Percentiles rank a stretch among this genome's conserved stretches.
phyloP scores from a whole-genome alignment of 2,329 filamentous ascomycete species.

The Pseudopithomyces chartarum region DNA sequence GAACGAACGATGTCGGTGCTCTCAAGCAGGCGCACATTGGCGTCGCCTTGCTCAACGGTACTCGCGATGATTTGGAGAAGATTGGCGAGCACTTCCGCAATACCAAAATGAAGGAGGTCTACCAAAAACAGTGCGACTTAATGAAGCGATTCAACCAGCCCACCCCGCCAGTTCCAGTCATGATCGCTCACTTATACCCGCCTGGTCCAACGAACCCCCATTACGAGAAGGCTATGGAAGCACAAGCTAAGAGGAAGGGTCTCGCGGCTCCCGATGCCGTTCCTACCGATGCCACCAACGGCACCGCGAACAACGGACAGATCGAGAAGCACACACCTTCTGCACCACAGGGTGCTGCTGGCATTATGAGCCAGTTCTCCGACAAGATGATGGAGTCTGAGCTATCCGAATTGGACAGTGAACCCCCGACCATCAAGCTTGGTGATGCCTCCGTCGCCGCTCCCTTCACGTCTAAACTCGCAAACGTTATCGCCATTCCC shows the following conservation, averaged over 20 bases:
- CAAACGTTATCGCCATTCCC: slow-evolving; percentile 94
- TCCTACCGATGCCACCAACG: slow-evolving; percentile 45
- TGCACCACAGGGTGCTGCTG: slow-evolving; percentile 65
- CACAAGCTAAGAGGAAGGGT: slow-evolving; percentile 81
- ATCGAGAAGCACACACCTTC: slow-evolving; percentile 38
- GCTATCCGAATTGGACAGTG: slow-evolving; percentile 72
- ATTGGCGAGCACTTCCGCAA: slow-evolving; percentile 94
- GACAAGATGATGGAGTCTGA: slow-evolving; percentile 88
- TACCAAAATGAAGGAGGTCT: slow-evolving; percentile 97
- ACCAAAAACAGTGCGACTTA: slow-evolving; percentile 90
- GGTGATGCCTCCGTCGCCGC: slow-evolving; percentile 97
- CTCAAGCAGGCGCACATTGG: slow-evolving; percentile 98
- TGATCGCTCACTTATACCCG: slow-evolving; percentile 94
- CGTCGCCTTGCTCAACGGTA: slow-evolving; percentile 93
- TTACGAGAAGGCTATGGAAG: slow-evolving; percentile 87
- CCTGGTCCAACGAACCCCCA: slow-evolving; percentile 91
- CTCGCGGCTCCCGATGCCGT: slow-evolving; percentile 60
- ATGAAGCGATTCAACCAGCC: slow-evolving; percentile 97
- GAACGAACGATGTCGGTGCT: slow-evolving; percentile 96
- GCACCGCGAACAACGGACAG: slow-evolving; percentile 27
- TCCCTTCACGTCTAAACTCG: slow-evolving; percentile 95
- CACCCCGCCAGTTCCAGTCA: slow-evolving; percentile 83
- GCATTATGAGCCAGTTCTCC: slow-evolving; percentile 85
- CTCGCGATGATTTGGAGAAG: slow-evolving; percentile 84
- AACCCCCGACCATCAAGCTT: slow-evolving; percentile 94